phyloP scores from a whole-genome alignment of 1,284 basidiomycete genomes.

The Xerocomus cyaneibrunnescens region DNA sequence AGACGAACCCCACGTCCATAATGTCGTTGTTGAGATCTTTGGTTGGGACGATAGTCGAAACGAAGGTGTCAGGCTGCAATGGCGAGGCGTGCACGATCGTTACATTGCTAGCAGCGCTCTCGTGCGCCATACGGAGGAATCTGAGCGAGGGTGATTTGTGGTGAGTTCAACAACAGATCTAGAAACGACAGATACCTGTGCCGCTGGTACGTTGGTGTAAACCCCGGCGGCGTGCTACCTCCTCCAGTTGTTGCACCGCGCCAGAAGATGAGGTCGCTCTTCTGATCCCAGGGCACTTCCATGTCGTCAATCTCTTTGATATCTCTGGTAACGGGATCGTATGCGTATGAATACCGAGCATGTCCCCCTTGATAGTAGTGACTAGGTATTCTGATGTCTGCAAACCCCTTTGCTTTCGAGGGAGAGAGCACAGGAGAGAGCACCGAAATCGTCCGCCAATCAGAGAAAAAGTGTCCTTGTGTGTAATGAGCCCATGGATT shows the following conservation, averaged over 20 bases:
- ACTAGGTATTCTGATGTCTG: slow-evolving; percentile 89
- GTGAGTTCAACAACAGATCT: not conserved
- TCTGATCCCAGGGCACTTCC: slow-evolving; percentile 82
- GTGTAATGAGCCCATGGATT: slow-evolving; percentile 80
- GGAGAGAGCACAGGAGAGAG: slow-evolving; percentile 92
- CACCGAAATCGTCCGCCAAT: slow-evolving; percentile 84
- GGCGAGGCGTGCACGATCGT: slow-evolving; percentile 80
- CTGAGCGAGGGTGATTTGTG: slow-evolving; percentile 37
- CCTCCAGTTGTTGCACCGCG: slow-evolving; percentile 92
- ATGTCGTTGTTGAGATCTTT: slow-evolving; percentile 72
- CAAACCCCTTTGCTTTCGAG: slow-evolving; percentile 78
- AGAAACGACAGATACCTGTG: slow-evolving; percentile 59
- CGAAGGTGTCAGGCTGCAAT: slow-evolving; percentile 55
- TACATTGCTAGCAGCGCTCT: slow-evolving; percentile 53
- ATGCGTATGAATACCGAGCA: slow-evolving; percentile 84
- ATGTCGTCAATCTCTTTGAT: slow-evolving; percentile 74
- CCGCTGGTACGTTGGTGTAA: slow-evolving; percentile 81
- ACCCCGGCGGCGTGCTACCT: slow-evolving; percentile 84
- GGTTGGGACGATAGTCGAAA: slow-evolving; percentile 62
- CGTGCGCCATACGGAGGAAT: slow-evolving; percentile 78
- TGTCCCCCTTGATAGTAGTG: slow-evolving; percentile 92
- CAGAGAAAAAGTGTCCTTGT: slow-evolving; percentile 94
- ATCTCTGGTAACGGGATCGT: slow-evolving; percentile 73
- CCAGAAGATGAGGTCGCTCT: slow-evolving; percentile 76
- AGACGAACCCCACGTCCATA: slow-evolving; percentile 89